Base-by-base conservation (phyloP, 2,329 filamentous ascomycete species). In the Monilinia fructicola region DNA sequence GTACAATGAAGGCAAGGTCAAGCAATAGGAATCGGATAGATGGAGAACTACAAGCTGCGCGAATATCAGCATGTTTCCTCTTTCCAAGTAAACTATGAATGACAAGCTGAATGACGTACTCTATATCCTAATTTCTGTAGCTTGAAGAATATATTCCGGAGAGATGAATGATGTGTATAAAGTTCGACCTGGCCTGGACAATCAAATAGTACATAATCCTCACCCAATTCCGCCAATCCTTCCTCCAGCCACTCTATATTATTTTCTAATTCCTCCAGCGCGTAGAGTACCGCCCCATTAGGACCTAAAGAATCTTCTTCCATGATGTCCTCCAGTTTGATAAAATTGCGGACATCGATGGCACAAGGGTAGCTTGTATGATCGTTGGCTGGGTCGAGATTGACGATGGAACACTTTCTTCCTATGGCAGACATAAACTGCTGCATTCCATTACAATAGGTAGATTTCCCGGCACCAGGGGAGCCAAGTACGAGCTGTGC, bases 401-500 rank as follows among this genome's bases (percentile, higher is more conserved):
- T 99, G 67, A 97, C 92, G 48, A 98, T 88, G 21, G 92, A 96
- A 81, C 92, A 97, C 78, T 96, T 93, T 66, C 95, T 90, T 68
- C 93, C 93, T 77, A 99, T 97, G 70, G 95, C 94, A 71, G 90
- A 90, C 84, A 98, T 90, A 81, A 99, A 99, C 80, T 99, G 95
- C 76, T 97, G 92, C 91, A 99, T 97, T 76, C 95, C 95, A 87
- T 98, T 92, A 82, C 94, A 98, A 78, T 97, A 97, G 10, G 95
- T 99, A 71, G 93, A 97, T 81, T 99, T 99, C 69, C 95, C 95
- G 40, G 93, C 88, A 74, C 95, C 95, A 9, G 95, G 95, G 72
- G 93, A 94, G n/a, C 95, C 95, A 74, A 97, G 88, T 48, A 97
- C 88, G 54, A 97, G 87, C 80, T 77, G 76, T 70, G 75, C 76